Base-by-base conservation (phyloP, 1,139 yeast species). In the Taiozyma sp. region DNA sequence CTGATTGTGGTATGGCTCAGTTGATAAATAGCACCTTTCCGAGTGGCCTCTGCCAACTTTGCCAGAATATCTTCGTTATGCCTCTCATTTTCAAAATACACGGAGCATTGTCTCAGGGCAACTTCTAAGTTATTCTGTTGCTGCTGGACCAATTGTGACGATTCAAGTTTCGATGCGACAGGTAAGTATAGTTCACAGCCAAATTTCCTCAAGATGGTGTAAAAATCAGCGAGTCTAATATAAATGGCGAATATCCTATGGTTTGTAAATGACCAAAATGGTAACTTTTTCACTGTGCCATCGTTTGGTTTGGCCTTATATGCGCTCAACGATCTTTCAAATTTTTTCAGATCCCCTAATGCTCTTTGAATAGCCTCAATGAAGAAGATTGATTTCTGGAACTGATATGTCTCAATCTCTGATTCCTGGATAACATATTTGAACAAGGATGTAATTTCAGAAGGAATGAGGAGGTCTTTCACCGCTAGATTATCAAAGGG, bases 51-150 rank as follows among this genome's bases (percentile, higher is more conserved):
- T 0, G 82, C 71, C 41, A 81, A 68, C 8, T 74, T 73, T 9
- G 84, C 80, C 40, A 81, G 67, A 27, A 82, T 62, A 19, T 78
- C 71, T 13, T 81, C 81, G 58, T 80, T 82, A 56, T 77, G 80
- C 57, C 72, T 80, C 14, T 79, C 64, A 6, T 72, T 66, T 51
- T 74, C 74, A 63, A 80, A 78, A 44, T 69, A 65, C 6, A 73
- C 77, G 38, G 77, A 78, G 56, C 78, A 66, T 19, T 66, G 66
- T 14, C 64, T 67, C 44, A 81, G 59, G 2, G 71, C 55, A 5
- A 45, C 6, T 16, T 52, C 57, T n/a, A 60, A 46, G 28, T 52
- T 54, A 23, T 52, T 43, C 55, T 63, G 45, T 53, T 57, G 51
- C 65, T 72, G 51, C 65, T 72, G 59, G 66, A 75, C 51, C 60